phyloP scores from a whole-genome alignment of 352 stramenopile genomes.

The Phytophthora brassicae region DNA sequence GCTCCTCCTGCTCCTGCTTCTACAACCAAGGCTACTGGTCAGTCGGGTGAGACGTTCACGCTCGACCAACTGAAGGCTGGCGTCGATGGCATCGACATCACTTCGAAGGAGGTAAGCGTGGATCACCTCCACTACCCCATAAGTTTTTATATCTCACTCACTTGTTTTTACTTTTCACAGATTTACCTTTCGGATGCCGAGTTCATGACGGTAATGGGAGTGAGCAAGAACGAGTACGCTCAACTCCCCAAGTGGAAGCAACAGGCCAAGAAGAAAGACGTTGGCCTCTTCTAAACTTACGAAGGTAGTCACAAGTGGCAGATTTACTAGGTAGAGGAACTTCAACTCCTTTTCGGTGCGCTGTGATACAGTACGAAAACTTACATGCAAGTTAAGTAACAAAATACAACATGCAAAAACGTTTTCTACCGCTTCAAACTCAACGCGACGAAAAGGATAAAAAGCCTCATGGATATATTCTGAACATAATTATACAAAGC shows the following conservation, averaged over 20 bases:
- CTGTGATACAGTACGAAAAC: too few species aligned
- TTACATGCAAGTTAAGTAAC: constrained; percentile 31
- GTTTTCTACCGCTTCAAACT: constrained; percentile 12
- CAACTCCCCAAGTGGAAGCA: constrained; percentile 86
- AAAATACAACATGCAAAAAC: constrained; percentile 18
- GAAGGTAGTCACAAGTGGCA: background rate
- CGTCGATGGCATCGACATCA: constrained; percentile 81
- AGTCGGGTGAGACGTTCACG: constrained; percentile 46
- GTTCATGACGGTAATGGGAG: constrained; percentile 71
- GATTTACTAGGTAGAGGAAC: background rate
- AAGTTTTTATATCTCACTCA: constrained; percentile 27
- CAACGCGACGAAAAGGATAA: background rate
- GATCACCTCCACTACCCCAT: constrained; percentile 14
- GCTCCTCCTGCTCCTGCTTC: constrained; percentile 20
- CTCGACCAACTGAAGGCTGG: constrained; percentile 69
- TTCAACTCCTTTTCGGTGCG: background rate
- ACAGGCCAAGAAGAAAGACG: constrained; percentile 87
- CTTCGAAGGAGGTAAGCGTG: constrained; percentile 60
- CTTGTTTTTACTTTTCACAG: constrained; percentile 15
- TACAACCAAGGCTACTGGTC: constrained; percentile 32
- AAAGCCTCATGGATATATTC: constrained; percentile 4
- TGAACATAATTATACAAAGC: constrained; percentile 15
- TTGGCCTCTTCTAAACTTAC: constrained; percentile 75
- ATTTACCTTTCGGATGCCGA: constrained; percentile 79
- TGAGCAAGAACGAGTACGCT: constrained; percentile 60